A percentile compares a stretch with the other conserved stretches of the same genome.
phyloP scores from a whole-genome alignment of 495 filamentous ascomycete species.

The Terfezia claveryi region DNA sequence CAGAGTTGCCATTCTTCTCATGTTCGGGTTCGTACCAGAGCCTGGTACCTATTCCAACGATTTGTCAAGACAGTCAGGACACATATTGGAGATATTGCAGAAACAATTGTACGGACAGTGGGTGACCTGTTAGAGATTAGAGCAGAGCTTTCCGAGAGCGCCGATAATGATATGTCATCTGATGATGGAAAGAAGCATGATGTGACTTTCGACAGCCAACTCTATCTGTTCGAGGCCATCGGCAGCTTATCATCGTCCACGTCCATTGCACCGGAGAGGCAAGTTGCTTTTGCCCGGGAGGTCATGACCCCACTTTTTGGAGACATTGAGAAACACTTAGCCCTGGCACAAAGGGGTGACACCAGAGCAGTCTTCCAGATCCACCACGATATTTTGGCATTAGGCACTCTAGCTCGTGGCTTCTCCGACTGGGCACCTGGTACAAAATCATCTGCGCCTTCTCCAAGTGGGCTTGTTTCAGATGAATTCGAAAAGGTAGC shows the following conservation, averaged over 20 bases:
- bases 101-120: constrained; percentile 76
- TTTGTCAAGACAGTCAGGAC: constrained; percentile 71
- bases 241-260: constrained; percentile 68
- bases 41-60: constrained; percentile 90
- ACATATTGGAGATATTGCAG: constrained; percentile 67
- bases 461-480: constrained; percentile 44
- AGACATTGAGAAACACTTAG: constrained; percentile 61
- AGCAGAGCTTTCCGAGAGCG: constrained; percentile 54
- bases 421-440: constrained; percentile 72
- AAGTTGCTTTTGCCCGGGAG: constrained; percentile 61
- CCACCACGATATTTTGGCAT: constrained; percentile 88
- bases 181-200: constrained; percentile 76
- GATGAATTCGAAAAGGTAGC: constrained; percentile 64
- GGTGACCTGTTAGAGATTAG: constrained; percentile 72
- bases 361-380: constrained; percentile 65
- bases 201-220: constrained; percentile 68
- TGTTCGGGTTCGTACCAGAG: constrained; percentile 61
- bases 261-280: constrained; percentile 53
- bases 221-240: constrained; percentile 85
- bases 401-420: constrained; percentile 72
- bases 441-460: constrained; percentile 20
- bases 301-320: constrained; percentile 68
- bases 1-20: constrained; percentile 69
- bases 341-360: constrained; percentile 53
- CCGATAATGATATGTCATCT: constrained; percentile 63